Base-by-base conservation (phyloP, 139 green algal species). In the Volvox reticuliferus region DNA sequence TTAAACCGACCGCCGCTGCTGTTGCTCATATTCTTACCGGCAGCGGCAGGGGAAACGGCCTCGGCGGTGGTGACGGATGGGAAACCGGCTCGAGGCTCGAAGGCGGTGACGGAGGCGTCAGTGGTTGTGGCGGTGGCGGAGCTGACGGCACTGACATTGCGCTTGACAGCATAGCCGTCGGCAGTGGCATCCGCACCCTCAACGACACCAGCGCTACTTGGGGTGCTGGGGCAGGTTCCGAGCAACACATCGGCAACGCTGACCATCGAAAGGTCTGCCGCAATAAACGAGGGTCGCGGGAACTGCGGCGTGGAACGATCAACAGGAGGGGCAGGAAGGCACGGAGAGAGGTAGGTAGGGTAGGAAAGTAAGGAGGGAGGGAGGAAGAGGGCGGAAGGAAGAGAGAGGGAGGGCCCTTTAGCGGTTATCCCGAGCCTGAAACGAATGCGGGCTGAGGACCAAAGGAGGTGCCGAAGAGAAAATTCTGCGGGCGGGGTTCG, bases 251-350 rank as follows among this genome's bases (percentile, higher is more conserved):
- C 61, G 37, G 82, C 81, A 87, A 97, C 89, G 17, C 81, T 92
- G n/a, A 94, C 84, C 14, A 80, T 26, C 20, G 89, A 92, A 37
- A 97, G 93, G 90, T 97, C 95, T 33, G 96, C 95, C 0, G 87
- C 94, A 0, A 97, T 86, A 81, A 95, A 97, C 73, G 91, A 87
- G 12, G 96, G 95, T 16, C 55, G 67, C 1, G 36, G 44, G 26
- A 68, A 85, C 95, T 93, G 44, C n/a, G 89, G 26, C 2, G 32
- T 17, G 61, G 13, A 63, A 62, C 24, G 81, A 55, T 2, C 6
- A 33, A 32, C 36, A 68, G 22, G 17, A 6, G 79, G 44, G 24
- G 50, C 35, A 83, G 5, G 78, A 12, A 24, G 36, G 35, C 19
- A 24, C 12, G 33, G 78, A 73, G 65, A 12, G 65, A 28, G 24